These are phyloP conservation scores for Botryotinia globosa DNA, from an alignment of 2,329 filamentous ascomycete genomes.

Conservation along the genomic window DNA sequence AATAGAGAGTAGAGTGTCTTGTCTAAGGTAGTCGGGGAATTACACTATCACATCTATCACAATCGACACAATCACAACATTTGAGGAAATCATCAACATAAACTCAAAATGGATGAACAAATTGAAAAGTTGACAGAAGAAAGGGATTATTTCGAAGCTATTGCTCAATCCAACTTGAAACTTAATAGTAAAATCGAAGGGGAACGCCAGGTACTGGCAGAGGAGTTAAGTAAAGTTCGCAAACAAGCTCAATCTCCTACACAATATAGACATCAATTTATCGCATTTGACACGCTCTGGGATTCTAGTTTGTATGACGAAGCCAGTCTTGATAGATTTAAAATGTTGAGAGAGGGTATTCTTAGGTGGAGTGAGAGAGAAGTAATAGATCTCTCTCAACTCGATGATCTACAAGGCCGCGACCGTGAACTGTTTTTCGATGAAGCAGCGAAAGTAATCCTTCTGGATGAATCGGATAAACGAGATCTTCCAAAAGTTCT, in stretches of 20 bases:
- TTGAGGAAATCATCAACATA: not conserved
- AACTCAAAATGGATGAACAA: not conserved
- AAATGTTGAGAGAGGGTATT: not conserved
- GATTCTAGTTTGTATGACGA: accelerated
- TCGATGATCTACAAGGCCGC: not conserved
- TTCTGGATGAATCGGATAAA: not conserved
- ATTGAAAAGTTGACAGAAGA: not conserved
- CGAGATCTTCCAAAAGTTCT: not conserved
- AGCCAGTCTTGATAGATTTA: accelerated
- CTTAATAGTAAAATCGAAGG: too few relatives aligned
- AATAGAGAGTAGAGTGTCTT: accelerated
- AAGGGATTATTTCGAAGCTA: not conserved
- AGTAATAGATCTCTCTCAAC: not conserved
- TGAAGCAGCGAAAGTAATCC: not conserved
- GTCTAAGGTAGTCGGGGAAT: not conserved
- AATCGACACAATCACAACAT: not conserved
- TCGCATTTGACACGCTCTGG: too few relatives aligned
- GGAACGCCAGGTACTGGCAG: not conserved
- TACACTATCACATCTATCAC: not conserved
- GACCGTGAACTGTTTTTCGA: not conserved
- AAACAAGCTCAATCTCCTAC: not conserved
- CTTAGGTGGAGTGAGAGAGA: accelerated
- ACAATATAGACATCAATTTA: too few relatives aligned
- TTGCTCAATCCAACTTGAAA: too few relatives aligned
- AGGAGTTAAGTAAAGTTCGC: not conserved